Evolutionary conservation across 495 filamentous ascomycete genomes (phyloP).

Genomic region (Opeltia flavorubescens): DNA sequence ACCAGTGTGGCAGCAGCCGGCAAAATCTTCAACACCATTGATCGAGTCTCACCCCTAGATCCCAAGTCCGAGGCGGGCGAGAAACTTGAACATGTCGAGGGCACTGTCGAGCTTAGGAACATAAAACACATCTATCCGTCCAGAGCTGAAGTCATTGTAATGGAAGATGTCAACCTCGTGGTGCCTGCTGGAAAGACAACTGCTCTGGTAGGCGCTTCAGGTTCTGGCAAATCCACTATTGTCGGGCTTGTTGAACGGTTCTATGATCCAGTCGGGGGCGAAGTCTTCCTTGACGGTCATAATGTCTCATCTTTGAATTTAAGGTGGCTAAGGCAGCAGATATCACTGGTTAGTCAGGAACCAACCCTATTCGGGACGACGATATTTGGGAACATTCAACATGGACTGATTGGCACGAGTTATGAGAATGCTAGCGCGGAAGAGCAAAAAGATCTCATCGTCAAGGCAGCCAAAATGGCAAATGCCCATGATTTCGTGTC

Average conservation of each 20-base stretch:
- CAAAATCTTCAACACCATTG: constrained; percentile 89
- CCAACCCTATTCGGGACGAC: constrained; percentile 73
- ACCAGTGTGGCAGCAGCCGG: constrained; percentile 67
- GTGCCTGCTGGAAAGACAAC: constrained; percentile 80
- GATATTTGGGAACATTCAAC: constrained; percentile 72
- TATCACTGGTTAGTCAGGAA: constrained; percentile 81
- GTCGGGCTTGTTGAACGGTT: constrained; percentile 87
- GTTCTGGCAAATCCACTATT: constrained; percentile 84
- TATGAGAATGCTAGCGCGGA: constrained; percentile 53
- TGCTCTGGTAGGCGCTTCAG: constrained; percentile 75
- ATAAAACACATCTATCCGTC: constrained; percentile 92
- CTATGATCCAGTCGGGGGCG: constrained; percentile 73
- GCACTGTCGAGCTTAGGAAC: constrained; percentile 66
- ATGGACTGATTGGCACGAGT: constrained; percentile 77
- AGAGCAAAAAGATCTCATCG: constrained; percentile 51
- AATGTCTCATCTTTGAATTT: constrained; percentile 73
- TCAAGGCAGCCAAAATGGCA: constrained; percentile 73
- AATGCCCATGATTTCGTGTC: constrained; percentile 89
- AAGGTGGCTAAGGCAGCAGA: constrained; percentile 80
- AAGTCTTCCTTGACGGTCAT: constrained; percentile 69
- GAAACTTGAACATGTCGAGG: constrained; percentile 56
- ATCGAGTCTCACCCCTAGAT: constrained; percentile 77
- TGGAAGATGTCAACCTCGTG: constrained; percentile 62
- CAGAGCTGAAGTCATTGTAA: constrained; percentile 73
- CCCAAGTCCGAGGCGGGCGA: constrained; percentile 56